These are phyloP conservation scores for Peronospora belbahrii DNA, from an alignment of 352 stramenopile genomes.

Conservation along the genomic window DNA sequence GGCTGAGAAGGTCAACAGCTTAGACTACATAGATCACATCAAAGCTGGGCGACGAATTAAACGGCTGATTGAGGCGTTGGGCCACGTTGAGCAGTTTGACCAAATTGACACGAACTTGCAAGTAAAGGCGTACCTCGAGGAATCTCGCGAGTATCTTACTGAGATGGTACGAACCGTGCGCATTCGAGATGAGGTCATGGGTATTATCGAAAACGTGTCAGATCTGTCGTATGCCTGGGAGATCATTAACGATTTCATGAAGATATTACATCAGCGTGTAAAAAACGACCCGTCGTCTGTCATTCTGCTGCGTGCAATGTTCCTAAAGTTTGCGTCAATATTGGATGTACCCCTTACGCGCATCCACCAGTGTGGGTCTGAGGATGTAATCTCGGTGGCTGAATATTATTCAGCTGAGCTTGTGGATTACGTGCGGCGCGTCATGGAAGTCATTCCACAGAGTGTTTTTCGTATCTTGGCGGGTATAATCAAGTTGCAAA, in stretches of 20 bases:
- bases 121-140: conserved; percentile 91
- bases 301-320: conserved; percentile 89
- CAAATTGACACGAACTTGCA: conserved; percentile 93
- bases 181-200: conserved; percentile 88
- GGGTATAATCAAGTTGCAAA: conserved; percentile 91
- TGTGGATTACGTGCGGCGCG: conserved; percentile 90
- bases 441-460: conserved; percentile 92
- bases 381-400: conserved; percentile 89
- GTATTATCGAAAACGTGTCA: conserved; percentile 89
- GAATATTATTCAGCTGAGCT: conserved; percentile 93
- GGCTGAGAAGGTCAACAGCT: conserved; percentile 82
- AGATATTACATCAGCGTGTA: conserved; percentile 89
- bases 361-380: conserved; percentile 88
- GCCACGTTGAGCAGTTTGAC: conserved; percentile 94
- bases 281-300: conserved; percentile 90
- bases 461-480: conserved; percentile 92
- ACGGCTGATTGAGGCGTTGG: conserved; percentile 87
- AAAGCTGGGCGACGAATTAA: conserved; percentile 92
- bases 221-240: conserved; percentile 94
- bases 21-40: conserved; percentile 90
- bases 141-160: conserved; percentile 88
- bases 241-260: conserved; percentile 92
- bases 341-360: conserved; percentile 90
- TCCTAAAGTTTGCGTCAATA: conserved; percentile 93
- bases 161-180: conserved; percentile 94